phyloP scores from a whole-genome alignment of 2,329 filamentous ascomycete genomes.

The Aspergillus neoniger region DNA sequence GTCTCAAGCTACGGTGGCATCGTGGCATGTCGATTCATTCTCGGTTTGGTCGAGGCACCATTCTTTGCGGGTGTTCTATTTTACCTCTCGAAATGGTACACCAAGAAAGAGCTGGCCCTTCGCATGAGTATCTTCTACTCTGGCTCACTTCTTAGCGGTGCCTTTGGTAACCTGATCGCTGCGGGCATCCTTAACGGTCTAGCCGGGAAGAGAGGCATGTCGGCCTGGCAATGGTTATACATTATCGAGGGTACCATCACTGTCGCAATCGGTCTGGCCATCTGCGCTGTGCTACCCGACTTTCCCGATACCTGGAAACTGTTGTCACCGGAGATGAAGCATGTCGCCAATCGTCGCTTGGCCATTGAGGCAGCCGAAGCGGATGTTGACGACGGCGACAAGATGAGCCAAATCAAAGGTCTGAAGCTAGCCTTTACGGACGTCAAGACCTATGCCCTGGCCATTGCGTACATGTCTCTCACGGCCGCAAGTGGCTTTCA shows the following conservation, averaged over 20 bases:
- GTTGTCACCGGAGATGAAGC: conserved; percentile 48
- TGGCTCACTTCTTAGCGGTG: conserved; percentile 52
- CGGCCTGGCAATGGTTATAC: conserved; percentile 45
- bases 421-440: conserved; percentile 55
- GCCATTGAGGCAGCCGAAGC: conserved; percentile 54
- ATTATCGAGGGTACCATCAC: conserved; percentile 44
- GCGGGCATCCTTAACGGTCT: conserved; percentile 52
- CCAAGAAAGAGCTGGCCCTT: conserved; percentile 53
- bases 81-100: conserved; percentile 56
- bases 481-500: conserved; percentile 56
- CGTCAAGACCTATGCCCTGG: conserved; percentile 50
- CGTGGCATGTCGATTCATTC: conserved; percentile 49
- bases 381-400: conserved; percentile 52
- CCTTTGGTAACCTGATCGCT: conserved; percentile 58
- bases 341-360: conserved; percentile 51
- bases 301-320: conserved; percentile 50
- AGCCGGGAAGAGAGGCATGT: conserved; percentile 35
- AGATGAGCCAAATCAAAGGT: conserved; percentile 52
- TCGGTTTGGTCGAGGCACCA: conserved; percentile 50
- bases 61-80: conserved; percentile 52
- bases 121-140: conserved; percentile 57
- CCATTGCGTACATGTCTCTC: conserved; percentile 51
- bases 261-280: conserved; percentile 35
- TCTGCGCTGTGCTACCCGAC: conserved; percentile 41
- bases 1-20: conserved; percentile 46